phyloP scores from a whole-genome alignment of 768 basidiomycete species.

The Collybiopsis luxurians region DNA sequence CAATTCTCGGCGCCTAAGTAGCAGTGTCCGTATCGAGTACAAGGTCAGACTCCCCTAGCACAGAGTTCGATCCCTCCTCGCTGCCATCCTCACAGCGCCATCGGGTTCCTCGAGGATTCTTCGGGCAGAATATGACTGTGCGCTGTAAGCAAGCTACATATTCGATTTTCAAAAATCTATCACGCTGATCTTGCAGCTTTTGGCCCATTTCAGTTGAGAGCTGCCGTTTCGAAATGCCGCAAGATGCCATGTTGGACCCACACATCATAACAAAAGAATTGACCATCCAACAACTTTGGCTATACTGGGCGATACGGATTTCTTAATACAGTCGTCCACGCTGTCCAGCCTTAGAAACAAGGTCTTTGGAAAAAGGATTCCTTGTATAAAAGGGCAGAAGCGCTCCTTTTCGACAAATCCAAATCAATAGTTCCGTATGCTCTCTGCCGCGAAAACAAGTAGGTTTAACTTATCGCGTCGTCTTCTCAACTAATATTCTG shows the following conservation, averaged over 20 bases:
- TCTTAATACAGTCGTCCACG: not conserved
- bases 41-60: no score
- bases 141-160: no score
- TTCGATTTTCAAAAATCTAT: not conserved
- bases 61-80: no score
- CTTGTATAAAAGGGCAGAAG: not conserved
- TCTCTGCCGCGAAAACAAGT: not conserved
- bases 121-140: no score
- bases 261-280: not conserved
- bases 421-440: not conserved
- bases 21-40: no score
- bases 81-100: no score
- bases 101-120: no score
- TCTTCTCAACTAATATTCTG: no score
- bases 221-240: not conserved
- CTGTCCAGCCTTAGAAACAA: not conserved
- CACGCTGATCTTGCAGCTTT: not conserved
- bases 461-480: not conserved
- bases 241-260: not conserved
- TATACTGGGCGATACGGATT: constrained; percentile 1
- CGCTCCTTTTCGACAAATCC: not conserved
- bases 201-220: not conserved
- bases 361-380: no score
- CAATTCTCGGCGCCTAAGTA: no score
- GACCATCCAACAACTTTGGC: constrained; percentile 1